Evolutionary conservation across 2,329 filamentous ascomycete genomes (phyloP), one percentile per base, ranked within the genome.

Genomic region (Fusarium concolor): DNA sequence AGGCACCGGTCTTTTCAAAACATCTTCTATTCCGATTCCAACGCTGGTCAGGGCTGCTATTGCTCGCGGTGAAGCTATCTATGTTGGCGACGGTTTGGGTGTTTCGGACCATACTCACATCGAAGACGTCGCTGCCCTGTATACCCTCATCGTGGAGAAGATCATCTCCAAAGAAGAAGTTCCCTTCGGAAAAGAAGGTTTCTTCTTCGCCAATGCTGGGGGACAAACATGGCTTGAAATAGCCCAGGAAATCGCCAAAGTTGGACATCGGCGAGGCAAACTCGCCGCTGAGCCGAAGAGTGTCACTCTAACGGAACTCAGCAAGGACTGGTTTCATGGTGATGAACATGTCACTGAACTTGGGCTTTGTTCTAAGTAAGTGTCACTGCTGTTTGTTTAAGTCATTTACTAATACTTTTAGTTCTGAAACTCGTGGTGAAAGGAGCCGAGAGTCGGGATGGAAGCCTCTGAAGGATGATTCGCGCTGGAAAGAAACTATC

Each of bases 101-200:
- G 10, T 56, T 4, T 62, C 47, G 42, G 37, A 56, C 12, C 59
- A 62, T 5, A 47, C 57, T 2, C 57, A 62, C 9, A 9, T 62
- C 2, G 35, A 62, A 20, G 59, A 62, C 1, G 33, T 62, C 5
- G 42, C 57, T 2, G 33, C 17, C 6, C 37, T 62, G 0, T 62
- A 62, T 29, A 24, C 31, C 1, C 57, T 56, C n/a, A 17, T 55
- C 3, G 4, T 55, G 4, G n/a, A n/a, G 2, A 55, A 46, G 15
- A 14, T 31, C 2, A 14, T 62, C 2, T 0, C 2, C 2, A 6
- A 7, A 0, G 35, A 46, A 3, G 14, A 38, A 3, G 24, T 62
- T 2, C 29, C 29, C 0, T 62, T 42, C 5, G 41, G 58, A 1
- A 62, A 31, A 14, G 17, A 55, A 2, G 56, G 56, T 0, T 55